phyloP scores from a whole-genome alignment of 805 yeast species.

The Candida arabinofermentans region DNA sequence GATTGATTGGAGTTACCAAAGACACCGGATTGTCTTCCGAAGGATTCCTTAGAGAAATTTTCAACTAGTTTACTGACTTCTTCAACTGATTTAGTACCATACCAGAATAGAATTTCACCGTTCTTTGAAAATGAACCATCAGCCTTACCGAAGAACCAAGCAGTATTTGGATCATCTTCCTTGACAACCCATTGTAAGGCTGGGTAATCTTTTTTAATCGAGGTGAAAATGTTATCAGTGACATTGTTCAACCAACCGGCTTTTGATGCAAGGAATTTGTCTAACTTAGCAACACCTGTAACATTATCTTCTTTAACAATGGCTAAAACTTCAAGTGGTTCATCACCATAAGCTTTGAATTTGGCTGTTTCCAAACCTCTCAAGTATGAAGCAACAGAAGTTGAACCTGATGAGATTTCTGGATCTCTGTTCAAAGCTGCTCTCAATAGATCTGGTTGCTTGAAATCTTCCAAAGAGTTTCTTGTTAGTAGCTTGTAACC shows the following conservation, averaged over 20 bases:
- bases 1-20: conserved; percentile 37
- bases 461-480: conserved; percentile 63
- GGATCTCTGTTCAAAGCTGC: conserved; percentile 73
- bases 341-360: conserved; percentile 88
- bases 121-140: conserved; percentile 91
- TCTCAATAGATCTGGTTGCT: conserved; percentile 72
- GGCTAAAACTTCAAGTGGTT: conserved; percentile 91
- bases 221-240: conserved; percentile 87
- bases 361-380: conserved; percentile 56
- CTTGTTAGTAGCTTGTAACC: conserved; percentile 85
- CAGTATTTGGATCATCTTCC: conserved; percentile 85
- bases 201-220: conserved; percentile 69
- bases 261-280: conserved; percentile 81
- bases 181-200: conserved; percentile 83
- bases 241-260: conserved; percentile 97
- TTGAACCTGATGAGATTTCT: conserved; percentile 63
- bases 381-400: conserved; percentile 78
- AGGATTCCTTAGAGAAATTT: conserved; percentile 41
- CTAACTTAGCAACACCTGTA: conserved; percentile 59
- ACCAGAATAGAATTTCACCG: conserved; percentile 93
- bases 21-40: conserved; percentile 43
- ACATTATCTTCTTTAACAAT: conserved; percentile 54
- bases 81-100: conserved; percentile 67
- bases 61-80: conserved; percentile 62
- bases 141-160: conserved; percentile 89